Evolutionary conservation across 352 stramenopile species (phyloP), one percentile per base, ranked within the genome.

Genomic region (Chrysophaeum taylorii): DNA sequence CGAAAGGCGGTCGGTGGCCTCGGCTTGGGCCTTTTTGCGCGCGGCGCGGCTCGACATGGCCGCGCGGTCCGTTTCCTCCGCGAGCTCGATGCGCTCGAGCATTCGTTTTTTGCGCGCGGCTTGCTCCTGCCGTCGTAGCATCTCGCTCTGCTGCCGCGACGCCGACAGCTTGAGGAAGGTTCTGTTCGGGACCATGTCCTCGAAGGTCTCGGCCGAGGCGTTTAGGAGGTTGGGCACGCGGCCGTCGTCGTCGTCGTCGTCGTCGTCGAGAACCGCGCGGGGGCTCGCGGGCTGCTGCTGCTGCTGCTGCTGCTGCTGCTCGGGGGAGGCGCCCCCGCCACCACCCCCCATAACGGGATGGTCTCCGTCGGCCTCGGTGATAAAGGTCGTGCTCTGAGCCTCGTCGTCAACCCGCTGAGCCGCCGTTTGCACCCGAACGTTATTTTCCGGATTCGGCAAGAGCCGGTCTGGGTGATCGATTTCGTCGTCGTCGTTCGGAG

Each of bases 81-180:
- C 62, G 2, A 41, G 35, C 39, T 70, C 69, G 37, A 71, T 15
- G 27, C 35, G 41, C 37, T 73, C 57, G 21, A 67, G 57, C 12
- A 57, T 35, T n/a, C 48, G 52, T 33, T 39, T 66, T 73, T 75
- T 73, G 33, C 71, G 73, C 52, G 64, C 39, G 42, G 74, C 70
- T 36, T 50, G 50, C 62, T 80, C 75, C 18, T 66, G 71, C 67
- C 69, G 70, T 50, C 75, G 71, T 35, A 75, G 67, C 36, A 70
- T 70, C 43, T 80, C 75, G 39, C 50, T 70, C 50, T 73, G 70
- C 64, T 79, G 73, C 52, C 70, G 72, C 35, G 33, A 70, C 54
- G 52, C 70, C 53, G 54, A 76, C 37, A 77, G 70, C 73, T 80
- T 80, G 12, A 80, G 48, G 64, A 79, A 79, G 27, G 45, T 64